These are phyloP conservation scores for Hypoxylon sp. DNA, from an alignment of 2,329 filamentous ascomycete genomes.

Conservation along the genomic window DNA sequence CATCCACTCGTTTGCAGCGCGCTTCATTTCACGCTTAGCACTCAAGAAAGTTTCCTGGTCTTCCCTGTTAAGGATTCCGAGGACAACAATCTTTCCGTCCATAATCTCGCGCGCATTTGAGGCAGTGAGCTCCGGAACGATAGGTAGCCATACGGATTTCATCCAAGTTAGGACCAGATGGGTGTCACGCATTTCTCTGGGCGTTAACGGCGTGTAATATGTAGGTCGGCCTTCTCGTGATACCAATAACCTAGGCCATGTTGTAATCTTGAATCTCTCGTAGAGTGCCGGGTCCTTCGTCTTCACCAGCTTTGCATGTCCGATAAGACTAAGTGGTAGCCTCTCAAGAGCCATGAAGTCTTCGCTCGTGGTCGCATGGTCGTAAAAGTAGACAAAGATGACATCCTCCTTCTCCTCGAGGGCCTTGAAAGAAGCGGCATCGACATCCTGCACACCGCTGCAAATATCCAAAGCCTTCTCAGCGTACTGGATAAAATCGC, in stretches of 20 bases:
- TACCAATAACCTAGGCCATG: conserved; percentile 94
- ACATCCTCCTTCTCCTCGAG: conserved; percentile 95
- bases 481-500: conserved; percentile 89
- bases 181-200: conserved; percentile 92
- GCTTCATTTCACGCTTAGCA: conserved; percentile 92
- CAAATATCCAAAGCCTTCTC: conserved; percentile 87
- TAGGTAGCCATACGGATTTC: conserved; percentile 94
- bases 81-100: conserved; percentile 93
- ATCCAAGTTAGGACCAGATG: conserved; percentile 89
- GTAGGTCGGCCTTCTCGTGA: conserved; percentile 89
- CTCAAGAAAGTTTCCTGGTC: conserved; percentile 83
- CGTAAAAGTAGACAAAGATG: conserved; percentile 97
- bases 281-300: conserved; percentile 83
- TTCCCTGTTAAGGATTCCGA: conserved; percentile 87
- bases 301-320: conserved; percentile 92
- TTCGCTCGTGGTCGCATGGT: conserved; percentile 92
- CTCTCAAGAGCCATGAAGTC: conserved; percentile 92
- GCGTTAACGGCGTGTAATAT: conserved; percentile 90
- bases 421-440: conserved; percentile 80
- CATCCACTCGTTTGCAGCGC: conserved; percentile 96
- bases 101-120: conserved; percentile 95
- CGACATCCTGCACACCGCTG: conserved; percentile 83
- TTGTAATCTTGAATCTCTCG: conserved; percentile 92
- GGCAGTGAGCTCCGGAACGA: conserved; percentile 93
- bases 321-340: conserved; percentile 88